Evolutionary conservation across 2,329 filamentous ascomycete genomes (phyloP).

Genomic region (Aureobasidium melanogenum): DNA sequence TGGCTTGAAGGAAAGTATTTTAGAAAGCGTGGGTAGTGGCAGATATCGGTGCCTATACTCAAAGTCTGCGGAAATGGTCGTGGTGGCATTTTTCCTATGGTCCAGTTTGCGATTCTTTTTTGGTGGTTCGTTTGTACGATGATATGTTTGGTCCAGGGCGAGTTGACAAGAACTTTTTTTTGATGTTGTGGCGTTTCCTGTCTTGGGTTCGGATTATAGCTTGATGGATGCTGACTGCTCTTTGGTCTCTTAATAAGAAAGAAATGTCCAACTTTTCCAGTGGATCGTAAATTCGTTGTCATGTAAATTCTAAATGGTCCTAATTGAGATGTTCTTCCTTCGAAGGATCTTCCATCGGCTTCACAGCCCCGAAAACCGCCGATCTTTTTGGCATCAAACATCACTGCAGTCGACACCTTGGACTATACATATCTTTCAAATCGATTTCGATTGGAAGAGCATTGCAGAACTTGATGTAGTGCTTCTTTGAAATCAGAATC

Average conservation of each 20-base stretch:
- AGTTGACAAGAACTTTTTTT: neutral
- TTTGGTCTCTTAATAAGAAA: neutral
- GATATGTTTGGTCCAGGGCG: too few relatives aligned
- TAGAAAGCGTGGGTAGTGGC: slow-evolving; percentile 57
- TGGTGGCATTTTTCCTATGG: slow-evolving; percentile 36
- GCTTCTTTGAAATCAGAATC: too few relatives aligned
- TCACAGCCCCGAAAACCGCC: neutral
- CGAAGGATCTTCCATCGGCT: neutral
- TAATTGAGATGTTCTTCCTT: neutral
- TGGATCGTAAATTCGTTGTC: neutral
- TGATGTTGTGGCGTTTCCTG: too few relatives aligned
- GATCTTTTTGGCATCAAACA: neutral
- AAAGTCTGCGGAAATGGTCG: slow-evolving; percentile 56
- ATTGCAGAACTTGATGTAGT: neutral
- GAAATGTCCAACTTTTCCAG: too few relatives aligned
- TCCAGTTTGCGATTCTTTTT: too few relatives aligned
- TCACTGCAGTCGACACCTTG: too few relatives aligned
- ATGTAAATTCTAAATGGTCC: neutral
- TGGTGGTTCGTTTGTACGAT: too few relatives aligned
- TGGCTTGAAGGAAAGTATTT: slow-evolving; percentile 15
- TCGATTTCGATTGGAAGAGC: neutral
- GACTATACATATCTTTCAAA: neutral
- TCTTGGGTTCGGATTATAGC: neutral
- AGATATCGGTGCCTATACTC: slow-evolving; percentile 71
- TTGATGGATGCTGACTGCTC: neutral